Evolutionary conservation across 768 basidiomycete genomes (phyloP), one percentile per base, ranked within the genome.

Genomic region (Trametes gibbosa): DNA sequence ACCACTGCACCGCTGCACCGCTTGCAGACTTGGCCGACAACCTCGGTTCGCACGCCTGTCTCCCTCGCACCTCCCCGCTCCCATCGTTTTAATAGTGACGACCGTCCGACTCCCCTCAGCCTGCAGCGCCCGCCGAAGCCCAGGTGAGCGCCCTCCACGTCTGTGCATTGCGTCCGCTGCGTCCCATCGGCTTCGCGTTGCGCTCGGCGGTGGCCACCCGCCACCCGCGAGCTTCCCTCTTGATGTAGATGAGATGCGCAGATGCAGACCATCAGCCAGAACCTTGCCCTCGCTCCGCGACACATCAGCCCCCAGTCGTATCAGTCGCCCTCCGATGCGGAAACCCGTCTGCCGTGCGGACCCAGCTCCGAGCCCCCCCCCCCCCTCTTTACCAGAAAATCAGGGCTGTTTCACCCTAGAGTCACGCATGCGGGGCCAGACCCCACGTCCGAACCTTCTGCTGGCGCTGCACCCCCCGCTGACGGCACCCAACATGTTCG

Each of bases 1-100:
- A n/a, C n/a, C 29, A 5, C 10, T 32, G 29, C 29, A 32, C 29
- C 29, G 29, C 59, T 56, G 59, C 54, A 61, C 59, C 50, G 59
- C 59, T 51, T 49, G 39, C 29, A 27, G 5, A 4, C 29, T 4
- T 5, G 5, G 5, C 29, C 29, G 29, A 32, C 29, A n/a, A 34
- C 54, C 59, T 34, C 55, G 49, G 54, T 61, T 61, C 43, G 49
- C 24, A 24, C 25, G 50, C 40, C 24, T 19, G 24, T n/a, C n/a
- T n/a, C 25, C 42, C 34, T 29, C 43, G 34, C 19, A 32, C 27
- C 14, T 17, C 21, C 19, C 43, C 43, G 19, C n/a, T n/a, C n/a
- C n/a, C n/a, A n/a, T n/a, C n/a, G n/a, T n/a, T n/a, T n/a, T n/a
- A n/a, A n/a, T n/a, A n/a, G n/a, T n/a, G n/a, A n/a, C n/a, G n/a